These are phyloP conservation scores for Macrophomina tecta DNA, from an alignment of 2,329 filamentous ascomycete genomes.

Conservation along the genomic window DNA sequence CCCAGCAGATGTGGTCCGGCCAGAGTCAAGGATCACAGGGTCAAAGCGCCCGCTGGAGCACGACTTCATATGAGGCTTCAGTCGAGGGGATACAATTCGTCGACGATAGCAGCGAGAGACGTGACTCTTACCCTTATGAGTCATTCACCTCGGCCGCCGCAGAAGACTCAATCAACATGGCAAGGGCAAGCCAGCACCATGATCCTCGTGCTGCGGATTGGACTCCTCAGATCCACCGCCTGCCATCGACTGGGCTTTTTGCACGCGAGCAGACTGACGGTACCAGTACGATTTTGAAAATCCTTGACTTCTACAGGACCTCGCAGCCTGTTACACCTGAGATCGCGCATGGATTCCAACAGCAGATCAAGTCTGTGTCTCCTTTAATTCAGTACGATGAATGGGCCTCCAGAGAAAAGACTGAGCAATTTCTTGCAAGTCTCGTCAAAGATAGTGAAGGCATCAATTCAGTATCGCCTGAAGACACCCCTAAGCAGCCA, in stretches of 20 bases:
- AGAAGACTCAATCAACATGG: slow-evolving; percentile 47
- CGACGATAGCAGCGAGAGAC: slow-evolving; percentile 16
- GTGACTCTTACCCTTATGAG: slow-evolving; percentile 36
- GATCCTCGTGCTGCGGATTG: slow-evolving; percentile 36
- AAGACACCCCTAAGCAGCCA: slow-evolving; percentile 27
- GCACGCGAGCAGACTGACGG: slow-evolving; percentile 40
- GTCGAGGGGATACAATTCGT: slow-evolving; percentile 21
- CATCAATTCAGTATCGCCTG: slow-evolving; percentile 9
- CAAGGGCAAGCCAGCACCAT: slow-evolving; percentile 33
- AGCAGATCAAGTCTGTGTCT: slow-evolving; percentile 54
- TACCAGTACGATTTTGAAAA: slow-evolving; percentile 50
- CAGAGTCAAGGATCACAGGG: slow-evolving; percentile 14
- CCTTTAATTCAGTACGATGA: slow-evolving; percentile 52
- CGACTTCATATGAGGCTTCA: slow-evolving; percentile 19
- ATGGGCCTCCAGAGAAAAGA: slow-evolving; percentile 62
- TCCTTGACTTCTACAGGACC: slow-evolving; percentile 50
- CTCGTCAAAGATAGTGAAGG: slow-evolving; percentile 40
- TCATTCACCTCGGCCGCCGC: slow-evolving; percentile 43
- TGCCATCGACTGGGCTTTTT: slow-evolving; percentile 35
- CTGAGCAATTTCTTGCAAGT: slow-evolving; percentile 61
- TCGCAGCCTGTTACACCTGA: slow-evolving; percentile 45
- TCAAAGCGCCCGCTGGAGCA: slow-evolving; percentile 20
- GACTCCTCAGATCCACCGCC: slow-evolving; percentile 33
- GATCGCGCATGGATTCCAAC: slow-evolving; percentile 46
- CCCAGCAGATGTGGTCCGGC: slow-evolving; percentile 14